A percentile compares a stretch with the other conserved stretches of the same genome.
Evolutionary conservation across 441 rosid genomes (phyloP).

Genomic region (Jatropha podagrica): DNA sequence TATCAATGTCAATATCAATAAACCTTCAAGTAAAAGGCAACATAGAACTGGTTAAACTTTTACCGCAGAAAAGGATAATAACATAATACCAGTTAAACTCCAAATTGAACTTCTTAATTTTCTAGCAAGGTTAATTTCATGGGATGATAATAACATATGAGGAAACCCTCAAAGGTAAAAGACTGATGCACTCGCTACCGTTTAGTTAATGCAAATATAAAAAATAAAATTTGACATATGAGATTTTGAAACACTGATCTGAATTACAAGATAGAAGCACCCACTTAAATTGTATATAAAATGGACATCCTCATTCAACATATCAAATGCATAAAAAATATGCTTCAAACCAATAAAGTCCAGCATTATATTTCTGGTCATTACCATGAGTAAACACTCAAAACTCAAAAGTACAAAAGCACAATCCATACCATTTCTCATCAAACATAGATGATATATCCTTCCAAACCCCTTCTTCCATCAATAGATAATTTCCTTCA

Average conservation of each 20-base stretch:
- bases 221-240: not conserved
- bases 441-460: slow-evolving; percentile 67
- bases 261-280: not conserved
- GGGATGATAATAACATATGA: not conserved
- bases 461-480: slow-evolving; percentile 74
- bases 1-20: slow-evolving; percentile 70
- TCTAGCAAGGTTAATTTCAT: not conserved
- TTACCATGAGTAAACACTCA: not conserved
- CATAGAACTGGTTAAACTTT: slow-evolving; percentile 8
- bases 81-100: not conserved
- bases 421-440: slow-evolving; percentile 73
- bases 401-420: not conserved
- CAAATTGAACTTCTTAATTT: too few relatives aligned
- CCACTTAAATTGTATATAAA: not conserved
- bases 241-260: not conserved
- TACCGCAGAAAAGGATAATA: not conserved
- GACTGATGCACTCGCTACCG: not conserved
- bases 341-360: not conserved
- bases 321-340: not conserved
- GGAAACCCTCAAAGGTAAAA: not conserved
- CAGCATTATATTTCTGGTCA: not conserved
- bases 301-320: not conserved
- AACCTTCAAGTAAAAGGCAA: slow-evolving; percentile 48
- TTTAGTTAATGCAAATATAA: not conserved
- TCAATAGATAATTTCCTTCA: slow-evolving; percentile 79